A percentile compares a stretch with the other conserved stretches of the same genome.
Evolutionary conservation across 306 rosid species (phyloP).

Genomic region (Oxytropis ochrocephala): DNA sequence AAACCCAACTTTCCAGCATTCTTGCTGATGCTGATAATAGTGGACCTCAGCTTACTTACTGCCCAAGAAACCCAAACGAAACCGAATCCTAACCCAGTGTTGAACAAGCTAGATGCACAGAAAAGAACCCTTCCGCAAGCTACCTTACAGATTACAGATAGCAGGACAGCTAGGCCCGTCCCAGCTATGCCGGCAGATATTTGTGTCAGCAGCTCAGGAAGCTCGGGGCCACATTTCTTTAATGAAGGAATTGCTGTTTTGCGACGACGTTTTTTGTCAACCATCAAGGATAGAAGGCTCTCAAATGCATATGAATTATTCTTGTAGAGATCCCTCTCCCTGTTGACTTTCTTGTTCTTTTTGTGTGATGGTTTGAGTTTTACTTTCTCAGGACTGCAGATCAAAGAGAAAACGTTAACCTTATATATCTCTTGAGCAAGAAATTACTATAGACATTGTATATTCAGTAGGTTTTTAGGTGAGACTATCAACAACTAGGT

Average conservation of each 20-base stretch:
- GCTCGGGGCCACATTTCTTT: slow-evolving; percentile 71
- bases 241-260: slow-evolving; percentile 45
- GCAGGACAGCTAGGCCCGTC: slow-evolving; percentile 68
- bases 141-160: slow-evolving; percentile 49
- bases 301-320: slow-evolving; percentile 72
- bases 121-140: slow-evolving; percentile 55
- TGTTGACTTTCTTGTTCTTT: slow-evolving; percentile 46
- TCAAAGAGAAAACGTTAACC: slow-evolving; percentile 7
- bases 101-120: slow-evolving; percentile 48
- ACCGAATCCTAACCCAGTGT: slow-evolving; percentile 60
- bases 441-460: not conserved
- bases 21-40: slow-evolving; percentile 43
- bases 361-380: slow-evolving; percentile 50
- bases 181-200: slow-evolving; percentile 79
- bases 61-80: slow-evolving; percentile 82
- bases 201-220: slow-evolving; percentile 67
- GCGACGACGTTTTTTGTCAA: slow-evolving; percentile 36
- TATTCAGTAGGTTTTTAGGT: not conserved
- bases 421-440: not conserved
- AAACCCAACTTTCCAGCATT: slow-evolving; percentile 44
- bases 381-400: slow-evolving; percentile 64
- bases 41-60: slow-evolving; percentile 55
- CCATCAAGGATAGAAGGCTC: slow-evolving; percentile 66
- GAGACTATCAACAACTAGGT: not conserved
- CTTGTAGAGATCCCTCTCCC: slow-evolving; percentile 60